Evolutionary conservation across 2,329 filamentous ascomycete genomes (phyloP).

Genomic region (Exophiala oligosperma): DNA sequence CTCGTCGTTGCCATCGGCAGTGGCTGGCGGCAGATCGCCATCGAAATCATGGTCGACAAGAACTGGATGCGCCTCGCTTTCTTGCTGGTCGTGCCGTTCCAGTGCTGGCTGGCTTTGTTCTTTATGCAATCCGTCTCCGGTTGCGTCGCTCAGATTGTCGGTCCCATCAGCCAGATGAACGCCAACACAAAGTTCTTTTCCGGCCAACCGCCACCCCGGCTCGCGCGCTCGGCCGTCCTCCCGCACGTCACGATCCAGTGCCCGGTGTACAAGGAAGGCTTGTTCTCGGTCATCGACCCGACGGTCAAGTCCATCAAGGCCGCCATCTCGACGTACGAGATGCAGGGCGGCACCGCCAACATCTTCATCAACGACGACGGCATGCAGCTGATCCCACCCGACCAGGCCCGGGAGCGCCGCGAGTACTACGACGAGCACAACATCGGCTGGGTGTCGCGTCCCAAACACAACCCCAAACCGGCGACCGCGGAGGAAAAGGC

Average conservation of each 20-base stretch:
- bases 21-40: slow-evolving; percentile 57
- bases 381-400: slow-evolving; percentile 40
- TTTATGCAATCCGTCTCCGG: slow-evolving; percentile 49
- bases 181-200: slow-evolving; percentile 50
- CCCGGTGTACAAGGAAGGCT: slow-evolving; percentile 84
- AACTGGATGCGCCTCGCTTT: slow-evolving; percentile 57
- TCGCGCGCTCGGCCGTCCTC: slow-evolving; percentile 34
- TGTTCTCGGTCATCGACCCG: slow-evolving; percentile 64
- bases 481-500: slow-evolving; percentile 13
- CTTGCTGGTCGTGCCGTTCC: slow-evolving; percentile 51
- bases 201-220: slow-evolving; percentile 40
- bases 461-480: slow-evolving; percentile 51
- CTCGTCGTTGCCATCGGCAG: slow-evolving; percentile 55
- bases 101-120: slow-evolving; percentile 59
- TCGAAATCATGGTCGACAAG: slow-evolving; percentile 56
- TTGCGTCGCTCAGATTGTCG: slow-evolving; percentile 43
- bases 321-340: slow-evolving; percentile 60
- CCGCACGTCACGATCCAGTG: slow-evolving; percentile 73
- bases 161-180: slow-evolving; percentile 46
- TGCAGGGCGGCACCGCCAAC: slow-evolving; percentile 44
- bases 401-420: slow-evolving; percentile 45
- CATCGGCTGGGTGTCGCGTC: slow-evolving; percentile 53
- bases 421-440: slow-evolving; percentile 53
- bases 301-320: slow-evolving; percentile 58
- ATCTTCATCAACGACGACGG: slow-evolving; percentile 44